Evolutionary conservation across 2,329 filamentous ascomycete genomes (phyloP), one percentile per base, ranked within the genome.

Genomic region (Penicillium sp.): DNA sequence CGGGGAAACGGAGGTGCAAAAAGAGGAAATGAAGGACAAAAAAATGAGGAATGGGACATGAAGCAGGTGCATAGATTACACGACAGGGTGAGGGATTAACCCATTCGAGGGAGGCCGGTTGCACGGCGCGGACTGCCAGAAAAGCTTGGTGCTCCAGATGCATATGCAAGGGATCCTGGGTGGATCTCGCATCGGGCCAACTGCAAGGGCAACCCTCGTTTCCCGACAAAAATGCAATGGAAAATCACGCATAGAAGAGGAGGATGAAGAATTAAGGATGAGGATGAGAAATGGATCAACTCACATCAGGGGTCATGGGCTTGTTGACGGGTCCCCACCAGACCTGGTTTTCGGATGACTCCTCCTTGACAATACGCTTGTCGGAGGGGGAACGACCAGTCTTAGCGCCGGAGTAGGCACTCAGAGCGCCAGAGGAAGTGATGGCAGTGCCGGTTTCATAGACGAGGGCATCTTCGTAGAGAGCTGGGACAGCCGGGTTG

Each of bases 321-420:
- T 97, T 97, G 84, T 99, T 99, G 65, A 99, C 94, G 50, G 94
- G 93, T 69, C 94, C 94, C 94, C 94, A 97, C 94, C 94, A 99
- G 69, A 99, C 84, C 56, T 99, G 86, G 51, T 94, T 87, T 75
- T 96, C 87, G 60, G 94, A 97, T 58, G 85, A 81, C 54, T 87
- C 80, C 76, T 99, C 94, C 80, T 95, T 86, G 71, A 99, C 94
- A 71, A 99, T 90, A 74, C 94, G 88, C 87, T 99, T 99, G 80
- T 99, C 94, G 49, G 90, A 87, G 20, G 94, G 94, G 56, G 94
- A 99, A 62, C 94, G 91, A 58, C 94, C 94, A 56, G 94, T 99
- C 85, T 99, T 99, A 68, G 91, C 90, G 68, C 94, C 94, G 40
- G 94, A 97, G 84, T 97, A 99, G 70, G 94, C 94, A 59, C 91